Evolutionary conservation across 75 land plant genomes (phyloP).

Genomic region (Cupressus sempervirens): DNA sequence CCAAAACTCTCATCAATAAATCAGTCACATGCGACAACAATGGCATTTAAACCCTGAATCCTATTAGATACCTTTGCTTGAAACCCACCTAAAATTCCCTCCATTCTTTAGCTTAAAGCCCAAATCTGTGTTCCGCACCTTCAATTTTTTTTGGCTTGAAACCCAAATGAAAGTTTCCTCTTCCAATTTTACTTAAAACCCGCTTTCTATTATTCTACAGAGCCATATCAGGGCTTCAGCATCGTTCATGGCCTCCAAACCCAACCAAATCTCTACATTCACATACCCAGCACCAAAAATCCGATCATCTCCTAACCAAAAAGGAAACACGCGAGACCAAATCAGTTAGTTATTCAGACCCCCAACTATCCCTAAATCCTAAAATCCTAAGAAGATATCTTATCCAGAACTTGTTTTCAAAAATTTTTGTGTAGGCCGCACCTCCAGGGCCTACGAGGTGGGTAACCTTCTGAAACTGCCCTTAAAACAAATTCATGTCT

Average conservation of each 20-base stretch:
- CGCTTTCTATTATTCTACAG: background rate
- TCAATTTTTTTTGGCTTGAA: background rate
- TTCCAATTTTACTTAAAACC: background rate
- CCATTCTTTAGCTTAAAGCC: background rate
- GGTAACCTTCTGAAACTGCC: too few species aligned
- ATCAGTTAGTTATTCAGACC: too few species aligned
- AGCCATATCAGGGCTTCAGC: background rate
- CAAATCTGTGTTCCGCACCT: background rate
- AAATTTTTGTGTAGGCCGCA: too few species aligned
- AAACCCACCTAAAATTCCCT: background rate
- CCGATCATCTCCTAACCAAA: too few species aligned
- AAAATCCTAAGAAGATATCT: too few species aligned
- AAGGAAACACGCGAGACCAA: too few species aligned
- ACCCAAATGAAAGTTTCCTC: background rate
- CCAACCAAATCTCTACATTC: background rate
- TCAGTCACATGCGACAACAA: background rate
- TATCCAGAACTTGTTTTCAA: too few species aligned
- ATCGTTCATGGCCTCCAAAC: background rate
- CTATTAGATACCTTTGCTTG: background rate
- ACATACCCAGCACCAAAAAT: background rate
- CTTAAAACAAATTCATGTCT: too few species aligned
- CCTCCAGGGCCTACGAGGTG: too few species aligned
- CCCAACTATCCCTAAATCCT: too few species aligned
- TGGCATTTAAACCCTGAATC: background rate
- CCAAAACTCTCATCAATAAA: background rate